Conservation (phyloP, 148 eudicot species). For the Chenopodium quinoa region DNA sequence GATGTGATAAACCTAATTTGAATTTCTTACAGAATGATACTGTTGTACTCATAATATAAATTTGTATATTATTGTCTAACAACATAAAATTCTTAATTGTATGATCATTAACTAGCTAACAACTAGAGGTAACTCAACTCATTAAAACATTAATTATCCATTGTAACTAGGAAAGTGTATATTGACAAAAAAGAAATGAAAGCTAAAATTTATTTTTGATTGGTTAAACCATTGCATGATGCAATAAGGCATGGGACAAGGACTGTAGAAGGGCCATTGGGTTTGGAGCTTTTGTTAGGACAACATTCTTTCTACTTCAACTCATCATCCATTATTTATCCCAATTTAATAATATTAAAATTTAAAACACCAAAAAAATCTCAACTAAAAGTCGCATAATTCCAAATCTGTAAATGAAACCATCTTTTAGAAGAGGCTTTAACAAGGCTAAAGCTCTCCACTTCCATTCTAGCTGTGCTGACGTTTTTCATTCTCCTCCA, state of each 20-base stretch:
- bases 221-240: neutral
- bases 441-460: conserved; percentile 39
- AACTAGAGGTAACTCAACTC: too few relatives aligned
- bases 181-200: neutral
- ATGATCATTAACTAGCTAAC: too few relatives aligned
- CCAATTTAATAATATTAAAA: neutral
- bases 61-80: too few relatives aligned
- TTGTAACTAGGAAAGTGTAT: neutral
- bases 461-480: conserved; percentile 13
- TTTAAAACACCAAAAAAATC: neutral
- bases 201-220: neutral
- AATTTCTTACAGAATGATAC: too few relatives aligned
- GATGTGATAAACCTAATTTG: too few relatives aligned
- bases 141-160: too few relatives aligned
- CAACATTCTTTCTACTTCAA: neutral
- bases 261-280: neutral
- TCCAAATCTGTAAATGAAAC: conserved; percentile 13
- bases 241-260: neutral
- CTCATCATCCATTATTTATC: neutral
- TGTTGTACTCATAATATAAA: too few relatives aligned
- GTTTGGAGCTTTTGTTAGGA: neutral
- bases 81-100: too few relatives aligned
- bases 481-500: conserved; percentile 4
- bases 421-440: conserved; percentile 28
- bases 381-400: conserved; percentile 7